Conservation (phyloP, 2,329 filamentous ascomycete genomes). For the Celoporthe dispersa region DNA sequence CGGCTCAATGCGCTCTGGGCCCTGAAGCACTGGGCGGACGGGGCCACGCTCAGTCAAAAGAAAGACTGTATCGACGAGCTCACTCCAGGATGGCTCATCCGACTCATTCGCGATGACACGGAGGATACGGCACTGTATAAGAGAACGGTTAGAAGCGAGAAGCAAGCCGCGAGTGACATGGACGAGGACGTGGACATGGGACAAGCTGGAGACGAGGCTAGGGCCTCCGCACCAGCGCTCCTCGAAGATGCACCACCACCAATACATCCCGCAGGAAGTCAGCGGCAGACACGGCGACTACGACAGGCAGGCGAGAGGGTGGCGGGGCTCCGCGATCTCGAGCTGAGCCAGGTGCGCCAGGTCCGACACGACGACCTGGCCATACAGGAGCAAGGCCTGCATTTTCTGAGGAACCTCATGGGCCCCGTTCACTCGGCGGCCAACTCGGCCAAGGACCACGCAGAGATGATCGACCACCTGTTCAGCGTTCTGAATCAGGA, state of each 20-base stretch:
- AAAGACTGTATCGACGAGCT: slow-evolving; percentile 78
- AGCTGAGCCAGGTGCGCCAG: slow-evolving; percentile 69
- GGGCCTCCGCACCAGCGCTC: slow-evolving; percentile 32
- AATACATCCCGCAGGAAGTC: slow-evolving; percentile 30
- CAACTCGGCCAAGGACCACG: slow-evolving; percentile 55
- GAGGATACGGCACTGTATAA: slow-evolving; percentile 56
- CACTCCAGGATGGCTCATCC: slow-evolving; percentile 78
- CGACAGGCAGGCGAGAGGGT: slow-evolving; percentile 57
- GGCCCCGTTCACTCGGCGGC: slow-evolving; percentile 61
- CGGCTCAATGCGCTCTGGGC: slow-evolving; percentile 90
- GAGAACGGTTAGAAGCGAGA: slow-evolving; percentile 30
- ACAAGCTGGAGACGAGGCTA: slow-evolving; percentile 48
- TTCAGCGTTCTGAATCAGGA: slow-evolving; percentile 77
- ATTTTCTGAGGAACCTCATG: slow-evolving; percentile 89
- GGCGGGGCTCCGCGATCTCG: slow-evolving; percentile 62
- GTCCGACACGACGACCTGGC: slow-evolving; percentile 78
- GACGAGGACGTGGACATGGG: slow-evolving; percentile 65
- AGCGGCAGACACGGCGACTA: slow-evolving; percentile 46
- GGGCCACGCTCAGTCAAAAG: slow-evolving; percentile 72
- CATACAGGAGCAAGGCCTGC: slow-evolving; percentile 88
- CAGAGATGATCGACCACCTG: slow-evolving; percentile 83
- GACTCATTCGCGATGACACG: slow-evolving; percentile 70
- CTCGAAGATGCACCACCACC: slow-evolving; percentile 30
- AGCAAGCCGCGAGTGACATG: slow-evolving; percentile 39
- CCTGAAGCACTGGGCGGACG: slow-evolving; percentile 84